Evolutionary conservation across 2,329 filamentous ascomycete species (phyloP), one percentile per base, ranked within the genome.

Genomic region (Myriosclerotinia curreyana): DNA sequence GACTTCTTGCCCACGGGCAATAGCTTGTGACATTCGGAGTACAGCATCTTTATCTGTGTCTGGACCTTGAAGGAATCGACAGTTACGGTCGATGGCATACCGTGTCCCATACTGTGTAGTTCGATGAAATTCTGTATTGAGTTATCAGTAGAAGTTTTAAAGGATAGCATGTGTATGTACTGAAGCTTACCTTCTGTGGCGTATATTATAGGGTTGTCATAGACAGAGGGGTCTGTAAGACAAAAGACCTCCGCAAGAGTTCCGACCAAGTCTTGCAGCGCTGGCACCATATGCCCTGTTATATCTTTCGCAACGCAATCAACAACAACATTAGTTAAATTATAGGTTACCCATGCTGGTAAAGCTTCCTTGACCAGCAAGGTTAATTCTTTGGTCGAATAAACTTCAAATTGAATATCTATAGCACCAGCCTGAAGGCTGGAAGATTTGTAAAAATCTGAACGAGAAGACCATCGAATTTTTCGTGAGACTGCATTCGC

Each of bases 161-260:
- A 54, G 48, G 11, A 49, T 11, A 36, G 44, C 36, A 54, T 17
- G 5, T 36, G 20, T 40, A 25, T 28, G 7, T 4, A 48, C n/a
- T 48, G 6, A 17, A 31, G 40, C 69, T 68, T 72, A 88, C 86
- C 86, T 79, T 91, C 86, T 11, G 87, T 90, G 11, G 87, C 87
- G 74, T 91, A 90, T 5, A 91, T 83, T 62, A 92, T 89, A 0
- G 88, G 89, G 71, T 91, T 91, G 66, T 91, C 89, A 4, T 82
- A 78, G 64, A 86, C 77, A 1, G 86, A 88, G 9, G 89, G 88
- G 72, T 92, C 89, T 0, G 87, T 90, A 61, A 92, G 74, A 72
- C 88, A 92, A 69, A 91, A 92, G 0, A 90, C 87, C 72, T 92
- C 89, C 0, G 87, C 89, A 65, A 92, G 74, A 0, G 87, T 88